Evolutionary conservation across 306 rosid species (phyloP), one percentile per base, ranked within the genome.

Genomic region (Glycine soja): DNA sequence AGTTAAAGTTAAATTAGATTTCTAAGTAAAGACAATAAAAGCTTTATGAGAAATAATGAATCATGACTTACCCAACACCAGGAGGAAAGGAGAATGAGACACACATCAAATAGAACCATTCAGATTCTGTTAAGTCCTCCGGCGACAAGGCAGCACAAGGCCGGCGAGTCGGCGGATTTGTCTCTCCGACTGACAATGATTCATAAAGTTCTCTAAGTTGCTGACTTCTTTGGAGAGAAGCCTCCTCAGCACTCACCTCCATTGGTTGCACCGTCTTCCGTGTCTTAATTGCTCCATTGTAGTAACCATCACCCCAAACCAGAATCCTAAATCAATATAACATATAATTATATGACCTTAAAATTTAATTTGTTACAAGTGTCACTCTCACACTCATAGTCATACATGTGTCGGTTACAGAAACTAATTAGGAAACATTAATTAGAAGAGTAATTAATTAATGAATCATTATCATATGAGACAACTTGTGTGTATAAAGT

Each of bases 21-120:
- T 69, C 74, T 46, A 45, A 9, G 38, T 46, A 45, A 69, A 45
- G 74, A 46, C 52, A 14, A 68, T n/a, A n/a, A 45, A 36, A 47
- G 59, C 0, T 32, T 69, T 45, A 19, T 46, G 14, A 5, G 15
- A 30, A 13, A 57, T 14, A 57, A 50, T 34, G 40, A 0, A 47
- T 48, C 18, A 10, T 40, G 61, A 88, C 87, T 86, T 92, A 95
- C 99, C 98, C 99, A 16, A 90, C 76, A 13, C 94, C 99, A 0
- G 97, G 91, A 73, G 97, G 83, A 64, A 93, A 95, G 18, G 99
- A 88, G 91, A 93, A 95, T 3, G 99, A 95, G 85, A 93, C 91
- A 69, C 99, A 95, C 97, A 95, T 90, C 93, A 95, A 78, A 83
- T 95, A 95, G 89, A 95, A 95, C 99, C 99, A 95, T 80, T 95